Evolutionary conservation across 2,329 filamentous ascomycete species (phyloP).

Genomic region (Diaporthe nobilis): DNA sequence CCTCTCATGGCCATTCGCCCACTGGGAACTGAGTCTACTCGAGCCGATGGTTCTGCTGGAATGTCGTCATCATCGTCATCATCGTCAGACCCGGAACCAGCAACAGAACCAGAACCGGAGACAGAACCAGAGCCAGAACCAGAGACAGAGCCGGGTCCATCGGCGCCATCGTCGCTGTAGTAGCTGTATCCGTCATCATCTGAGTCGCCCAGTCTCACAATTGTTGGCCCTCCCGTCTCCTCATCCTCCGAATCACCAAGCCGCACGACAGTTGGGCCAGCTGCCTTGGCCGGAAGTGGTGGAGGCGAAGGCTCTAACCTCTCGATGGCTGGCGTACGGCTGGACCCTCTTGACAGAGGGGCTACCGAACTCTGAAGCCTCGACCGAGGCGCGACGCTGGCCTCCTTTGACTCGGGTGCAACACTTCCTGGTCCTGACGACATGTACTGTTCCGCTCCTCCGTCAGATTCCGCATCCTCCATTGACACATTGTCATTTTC

Average conservation of each 20-base stretch:
- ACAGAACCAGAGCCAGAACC: background rate
- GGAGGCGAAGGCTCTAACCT: constrained; percentile 34
- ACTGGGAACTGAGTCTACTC: constrained; percentile 42
- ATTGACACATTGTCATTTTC: constrained; percentile 23
- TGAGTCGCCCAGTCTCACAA: constrained; percentile 51
- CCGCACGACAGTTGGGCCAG: constrained; percentile 52
- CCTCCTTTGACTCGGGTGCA: constrained; percentile 24
- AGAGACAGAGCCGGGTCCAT: constrained; percentile 38
- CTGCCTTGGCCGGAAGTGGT: constrained; percentile 36
- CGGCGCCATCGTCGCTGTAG: constrained; percentile 32
- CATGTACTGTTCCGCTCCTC: constrained; percentile 43
- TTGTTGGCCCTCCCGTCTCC: constrained; percentile 48
- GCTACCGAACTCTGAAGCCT: constrained; percentile 13
- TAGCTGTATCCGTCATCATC: constrained; percentile 44
- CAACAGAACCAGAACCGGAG: background rate
- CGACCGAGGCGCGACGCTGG: constrained; percentile 33
- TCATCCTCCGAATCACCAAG: constrained; percentile 48
- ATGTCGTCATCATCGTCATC: constrained; percentile 45
- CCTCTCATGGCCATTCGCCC: constrained; percentile 33
- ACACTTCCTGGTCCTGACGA: constrained; percentile 42
- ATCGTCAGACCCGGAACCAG: constrained; percentile 25
- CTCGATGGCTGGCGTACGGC: constrained; percentile 17
- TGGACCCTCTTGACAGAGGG: constrained; percentile 16
- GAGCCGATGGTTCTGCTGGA: constrained; percentile 25
- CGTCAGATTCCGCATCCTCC: constrained; percentile 43